Evolutionary conservation across 176 grass and related monocot genomes (phyloP).

Genomic region (Aegilops tauschii): DNA sequence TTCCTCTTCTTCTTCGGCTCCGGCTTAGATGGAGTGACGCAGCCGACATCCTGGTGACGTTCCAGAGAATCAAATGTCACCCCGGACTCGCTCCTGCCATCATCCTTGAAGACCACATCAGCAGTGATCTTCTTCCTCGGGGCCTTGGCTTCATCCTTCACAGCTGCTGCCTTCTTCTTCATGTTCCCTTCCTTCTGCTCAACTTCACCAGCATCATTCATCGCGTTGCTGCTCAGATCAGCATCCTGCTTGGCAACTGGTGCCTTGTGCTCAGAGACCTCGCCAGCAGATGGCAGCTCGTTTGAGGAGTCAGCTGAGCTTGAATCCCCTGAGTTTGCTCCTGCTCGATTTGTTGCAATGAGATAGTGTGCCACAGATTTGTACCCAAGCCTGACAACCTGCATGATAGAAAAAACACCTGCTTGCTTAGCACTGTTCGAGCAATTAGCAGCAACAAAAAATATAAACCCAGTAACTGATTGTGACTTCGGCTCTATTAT

Average conservation of each 20-base stretch:
- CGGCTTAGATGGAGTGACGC: conserved; percentile 28
- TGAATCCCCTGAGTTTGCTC: conserved; percentile 17
- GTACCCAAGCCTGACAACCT: conserved; percentile 66
- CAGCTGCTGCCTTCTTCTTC: not conserved
- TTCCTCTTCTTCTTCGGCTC: conserved; percentile 39
- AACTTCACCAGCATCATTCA: not conserved
- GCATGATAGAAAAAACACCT: not conserved
- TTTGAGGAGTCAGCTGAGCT: conserved; percentile 32
- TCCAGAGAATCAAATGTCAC: conserved; percentile 28
- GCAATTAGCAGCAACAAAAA: not conserved
- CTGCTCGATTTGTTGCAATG: conserved; percentile 53
- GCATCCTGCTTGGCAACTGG: conserved; percentile 6
- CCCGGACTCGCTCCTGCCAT: conserved; percentile 7
- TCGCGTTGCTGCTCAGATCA: conserved; percentile 20
- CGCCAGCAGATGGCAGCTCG: conserved; percentile 11
- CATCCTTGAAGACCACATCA: not conserved
- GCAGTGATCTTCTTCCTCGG: not conserved
- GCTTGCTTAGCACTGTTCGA: not conserved
- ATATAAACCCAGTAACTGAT: not conserved
- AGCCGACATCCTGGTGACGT: conserved; percentile 16
- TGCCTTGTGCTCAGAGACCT: conserved; percentile 25
- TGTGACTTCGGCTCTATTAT: not conserved
- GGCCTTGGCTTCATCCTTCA: not conserved
- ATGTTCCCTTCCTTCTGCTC: not conserved
- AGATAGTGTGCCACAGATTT: conserved; percentile 94